Evolutionary conservation across 805 yeast species (phyloP).

Genomic region (Zygoascus bituminiphila): DNA sequence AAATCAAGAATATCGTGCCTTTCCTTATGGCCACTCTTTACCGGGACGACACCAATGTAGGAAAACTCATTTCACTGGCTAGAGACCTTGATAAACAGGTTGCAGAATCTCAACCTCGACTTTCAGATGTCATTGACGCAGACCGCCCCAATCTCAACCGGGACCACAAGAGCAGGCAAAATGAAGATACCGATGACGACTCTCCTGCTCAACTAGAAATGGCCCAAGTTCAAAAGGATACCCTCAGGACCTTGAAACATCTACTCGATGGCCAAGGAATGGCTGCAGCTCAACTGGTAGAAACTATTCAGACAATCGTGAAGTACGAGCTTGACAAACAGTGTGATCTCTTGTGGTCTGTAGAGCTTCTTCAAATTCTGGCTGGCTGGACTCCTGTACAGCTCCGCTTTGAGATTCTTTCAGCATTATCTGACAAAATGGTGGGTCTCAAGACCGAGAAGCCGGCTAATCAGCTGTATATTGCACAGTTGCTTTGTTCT

Average conservation of each 20-base stretch:
- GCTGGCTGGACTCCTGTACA: conserved; percentile 78
- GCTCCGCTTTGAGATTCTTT: conserved; percentile 55
- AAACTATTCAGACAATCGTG: conserved; percentile 48
- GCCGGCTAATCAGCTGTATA: conserved; percentile 29
- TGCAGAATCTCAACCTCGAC: not conserved
- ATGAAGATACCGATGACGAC: not conserved
- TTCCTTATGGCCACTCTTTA: conserved; percentile 20
- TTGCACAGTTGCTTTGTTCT: conserved; percentile 43
- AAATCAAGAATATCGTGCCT: conserved; percentile 20
- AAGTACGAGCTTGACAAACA: conserved; percentile 33
- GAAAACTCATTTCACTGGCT: conserved; percentile 2
- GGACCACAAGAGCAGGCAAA: not conserved
- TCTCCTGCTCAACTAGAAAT: not conserved
- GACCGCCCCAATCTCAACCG: not conserved
- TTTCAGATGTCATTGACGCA: not conserved
- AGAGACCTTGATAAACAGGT: conserved; percentile 4
- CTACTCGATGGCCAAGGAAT: not conserved
- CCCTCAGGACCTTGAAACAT: conserved; percentile 14
- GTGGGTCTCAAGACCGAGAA: conserved; percentile 13
- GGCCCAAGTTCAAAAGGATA: conserved; percentile 2
- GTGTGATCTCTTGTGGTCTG: conserved; percentile 39
- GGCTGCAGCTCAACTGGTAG: conserved; percentile 54
- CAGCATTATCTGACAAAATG: conserved; percentile 35
- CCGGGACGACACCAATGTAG: conserved; percentile 8
- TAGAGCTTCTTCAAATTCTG: conserved; percentile 50